Base-by-base conservation (phyloP, 805 yeast species). In the Spencermartinsiella europaea region DNA sequence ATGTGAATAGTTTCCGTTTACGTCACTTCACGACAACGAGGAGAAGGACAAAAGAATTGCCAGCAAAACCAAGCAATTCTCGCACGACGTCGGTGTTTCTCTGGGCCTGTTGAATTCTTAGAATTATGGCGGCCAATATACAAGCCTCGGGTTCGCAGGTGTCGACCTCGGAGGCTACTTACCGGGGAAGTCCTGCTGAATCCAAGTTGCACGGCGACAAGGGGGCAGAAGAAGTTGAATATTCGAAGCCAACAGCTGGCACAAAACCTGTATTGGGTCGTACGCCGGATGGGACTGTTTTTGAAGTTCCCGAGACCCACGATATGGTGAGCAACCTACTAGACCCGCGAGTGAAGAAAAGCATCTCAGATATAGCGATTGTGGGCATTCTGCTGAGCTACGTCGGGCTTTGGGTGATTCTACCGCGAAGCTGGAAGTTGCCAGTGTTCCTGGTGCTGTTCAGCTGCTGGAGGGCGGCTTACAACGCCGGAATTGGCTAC, bases 251-350 rank as follows among this genome's bases (percentile, higher is more conserved):
- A 34, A 14, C 15, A n/a, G 8, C 19, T 7, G n/a, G n/a, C n/a
- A 34, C 38, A 4, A 17, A 34, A 20, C 35, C 21, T 19, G 34
- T 45, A 10, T 33, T 19, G 19, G 68, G 67, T 4, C 52, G 53
- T 17, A 57, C 65, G 27, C 64, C 67, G 17, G 61, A 59, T 25
- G 67, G 67, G 8, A 53, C 56, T 22, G 52, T 57, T 15, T 68
- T 68, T 43, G 52, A 43, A 10, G 72, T 68, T 3, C 85, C 85
- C 1, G 74, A 76, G 54, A 86, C 95, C 25, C 83, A 82, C 57
- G 95, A 86, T 60, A 85, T 86, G 93, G 83, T 86, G 28, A 73
- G 87, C 51, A 81, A 91, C 1, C 67, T 87, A 42, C 80, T 86
- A 56, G 91, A 86, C 66, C 93, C 95, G 2, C 75, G 82, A 1